phyloP scores from a whole-genome alignment of 2,329 filamentous ascomycete genomes.

The Fusarium nygamai region DNA sequence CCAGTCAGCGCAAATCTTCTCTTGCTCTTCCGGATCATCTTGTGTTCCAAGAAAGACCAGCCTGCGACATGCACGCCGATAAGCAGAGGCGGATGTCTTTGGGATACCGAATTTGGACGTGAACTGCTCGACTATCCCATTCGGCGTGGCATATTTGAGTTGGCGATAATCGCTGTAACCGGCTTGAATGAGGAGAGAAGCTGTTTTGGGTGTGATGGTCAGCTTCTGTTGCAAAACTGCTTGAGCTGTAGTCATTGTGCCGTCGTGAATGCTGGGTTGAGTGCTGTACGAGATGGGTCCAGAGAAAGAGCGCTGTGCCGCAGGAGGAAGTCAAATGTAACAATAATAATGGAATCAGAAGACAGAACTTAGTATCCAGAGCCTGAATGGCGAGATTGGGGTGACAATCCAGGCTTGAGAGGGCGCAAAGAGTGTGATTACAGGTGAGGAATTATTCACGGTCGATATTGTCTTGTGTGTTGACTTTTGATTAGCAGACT shows the following conservation, averaged over 20 bases:
- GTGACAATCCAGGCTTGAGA: too few relatives aligned
- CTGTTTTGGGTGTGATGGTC: not conserved
- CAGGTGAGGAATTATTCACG: not conserved
- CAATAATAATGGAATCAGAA: not conserved
- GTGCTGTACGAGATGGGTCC: not conserved
- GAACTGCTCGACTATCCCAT: not conserved
- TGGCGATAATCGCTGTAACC: not conserved
- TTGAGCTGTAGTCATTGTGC: not conserved
- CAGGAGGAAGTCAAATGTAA: too few relatives aligned
- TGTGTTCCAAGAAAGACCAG: not conserved
- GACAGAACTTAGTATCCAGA: not conserved
- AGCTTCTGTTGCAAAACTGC: not conserved
- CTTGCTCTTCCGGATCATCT: not conserved
- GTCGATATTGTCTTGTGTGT: not conserved
- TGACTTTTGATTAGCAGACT: not conserved
- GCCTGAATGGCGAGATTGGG: fast-evolving
- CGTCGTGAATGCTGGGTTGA: not conserved
- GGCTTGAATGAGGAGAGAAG: not conserved
- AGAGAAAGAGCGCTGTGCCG: fast-evolving
- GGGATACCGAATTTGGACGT: not conserved
- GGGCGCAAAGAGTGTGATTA: not conserved
- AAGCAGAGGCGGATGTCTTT: not conserved
- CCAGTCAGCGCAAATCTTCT: not conserved
- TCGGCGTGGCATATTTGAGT: not conserved
- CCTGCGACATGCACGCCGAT: not conserved